Evolutionary conservation across 1,139 yeast genomes (phyloP), one percentile per base, ranked within the genome.

Genomic region (Taphrina betulina): DNA sequence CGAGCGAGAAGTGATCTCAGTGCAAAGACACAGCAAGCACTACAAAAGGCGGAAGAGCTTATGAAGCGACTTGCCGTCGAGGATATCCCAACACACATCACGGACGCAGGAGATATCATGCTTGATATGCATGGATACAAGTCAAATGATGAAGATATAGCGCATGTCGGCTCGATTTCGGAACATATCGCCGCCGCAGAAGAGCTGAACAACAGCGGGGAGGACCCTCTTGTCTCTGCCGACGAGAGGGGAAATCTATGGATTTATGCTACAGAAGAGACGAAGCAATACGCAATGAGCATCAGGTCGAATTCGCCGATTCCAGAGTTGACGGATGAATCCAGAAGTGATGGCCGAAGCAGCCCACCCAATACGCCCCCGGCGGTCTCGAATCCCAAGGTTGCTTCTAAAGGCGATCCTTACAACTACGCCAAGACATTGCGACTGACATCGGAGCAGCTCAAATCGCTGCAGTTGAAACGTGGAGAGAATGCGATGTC

Each of bases 111-210:
- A 10, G 96, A 90, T 67, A 77, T 94, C 66, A 80, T 90, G 45
- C 73, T 94, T 50, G 99, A 94, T 71, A 87, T 92, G 83, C 95
- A 89, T 64, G 99, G 99, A 23, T 94, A 94, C 71, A 92, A 90
- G 70, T 38, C 46, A 3, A 41, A 50, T 19, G 54, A 50, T 5
- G 54, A 50, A 12, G 54, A 50, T 17, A 14, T 50, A 23, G 40
- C 45, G 5, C 46, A 50, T 14, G 22, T 50, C 24, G 86, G 95
- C 31, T 87, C 84, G 63, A 83, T 85, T 34, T 80, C 82, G 62
- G 87, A 84, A 66, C 71, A 71, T 43, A 65, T 70, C 36, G 64
- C 68, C 44, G 71, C 75, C 3, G 77, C 73, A 53, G 92, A 87
- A 62, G 89, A 83, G 63, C 73, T 83, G 63, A 85, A 84, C 3